Conservation (phyloP, 345 rosid species). For the Populus davidiana region DNA sequence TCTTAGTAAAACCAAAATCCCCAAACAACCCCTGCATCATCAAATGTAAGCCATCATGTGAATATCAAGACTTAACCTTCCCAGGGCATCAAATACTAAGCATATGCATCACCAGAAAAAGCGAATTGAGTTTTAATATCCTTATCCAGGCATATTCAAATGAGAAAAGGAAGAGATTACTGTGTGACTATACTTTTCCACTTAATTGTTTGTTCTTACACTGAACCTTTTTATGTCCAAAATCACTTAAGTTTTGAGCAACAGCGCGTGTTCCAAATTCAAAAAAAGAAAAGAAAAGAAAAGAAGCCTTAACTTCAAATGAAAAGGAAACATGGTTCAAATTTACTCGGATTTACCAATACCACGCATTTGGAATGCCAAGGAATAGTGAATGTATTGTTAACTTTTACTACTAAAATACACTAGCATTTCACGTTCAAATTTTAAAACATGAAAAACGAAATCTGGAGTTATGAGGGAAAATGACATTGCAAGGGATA, state of each 20-base stretch:
- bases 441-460: too few relatives aligned
- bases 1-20: conserved; percentile 51
- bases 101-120: conserved; percentile 3
- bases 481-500: conserved; percentile 12
- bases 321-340: not conserved
- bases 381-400: not conserved
- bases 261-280: not conserved
- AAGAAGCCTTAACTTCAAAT: not conserved
- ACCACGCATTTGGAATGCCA: not conserved
- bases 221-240: not conserved
- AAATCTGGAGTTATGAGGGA: not conserved
- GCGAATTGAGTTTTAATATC: too few relatives aligned
- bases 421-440: too few relatives aligned
- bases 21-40: conserved; percentile 58
- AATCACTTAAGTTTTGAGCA: not conserved
- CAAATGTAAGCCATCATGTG: conserved; percentile 3
- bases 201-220: not conserved
- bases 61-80: not conserved
- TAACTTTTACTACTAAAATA: not conserved
- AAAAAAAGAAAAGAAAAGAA: too few relatives aligned
- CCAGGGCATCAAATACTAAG: not conserved
- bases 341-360: not conserved
- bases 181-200: not conserved
- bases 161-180: not conserved
- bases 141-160: not conserved